These are phyloP conservation scores for Fusarium palustre DNA, from an alignment of 2,329 filamentous ascomycete genomes.

Conservation along the genomic window DNA sequence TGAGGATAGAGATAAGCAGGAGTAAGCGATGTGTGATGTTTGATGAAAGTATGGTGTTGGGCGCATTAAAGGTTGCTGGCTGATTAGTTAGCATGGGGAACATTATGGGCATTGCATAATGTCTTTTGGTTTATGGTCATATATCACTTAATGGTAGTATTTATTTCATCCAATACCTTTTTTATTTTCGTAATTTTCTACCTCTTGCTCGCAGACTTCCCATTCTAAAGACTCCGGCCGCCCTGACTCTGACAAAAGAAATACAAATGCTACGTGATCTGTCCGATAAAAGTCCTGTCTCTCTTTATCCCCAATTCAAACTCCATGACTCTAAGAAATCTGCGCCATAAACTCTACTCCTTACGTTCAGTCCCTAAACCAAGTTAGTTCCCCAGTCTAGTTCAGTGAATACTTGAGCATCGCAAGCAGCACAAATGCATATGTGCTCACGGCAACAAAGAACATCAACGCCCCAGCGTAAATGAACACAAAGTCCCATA, in stretches of 20 bases:
- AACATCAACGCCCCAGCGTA: background rate
- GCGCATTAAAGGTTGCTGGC: constrained; percentile 19
- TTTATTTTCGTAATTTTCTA: background rate
- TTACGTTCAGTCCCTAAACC: background rate
- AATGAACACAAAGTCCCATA: background rate
- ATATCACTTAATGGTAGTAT: constrained; percentile 37
- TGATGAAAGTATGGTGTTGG: constrained; percentile 40
- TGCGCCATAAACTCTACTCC: background rate
- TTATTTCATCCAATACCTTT: background rate
- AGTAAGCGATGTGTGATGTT: constrained; percentile 37
- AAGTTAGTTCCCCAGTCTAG: background rate
- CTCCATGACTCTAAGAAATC: background rate
- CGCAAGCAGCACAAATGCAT: background rate
- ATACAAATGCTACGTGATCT: background rate
- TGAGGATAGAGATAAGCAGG: constrained; percentile 50
- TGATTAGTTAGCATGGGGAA: constrained; percentile 14
- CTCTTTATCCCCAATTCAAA: background rate
- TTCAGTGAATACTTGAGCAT: background rate
- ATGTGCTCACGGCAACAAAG: background rate
- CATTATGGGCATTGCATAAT: constrained; percentile 5
- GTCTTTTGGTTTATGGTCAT: constrained; percentile 17
- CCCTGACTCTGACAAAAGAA: background rate
- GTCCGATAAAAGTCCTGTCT: background rate
- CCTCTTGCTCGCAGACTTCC: background rate
- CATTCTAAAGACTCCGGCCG: background rate